These are phyloP conservation scores for Fusarium sp. DNA, from an alignment of 2,329 filamentous ascomycete species.

Conservation along the genomic window DNA sequence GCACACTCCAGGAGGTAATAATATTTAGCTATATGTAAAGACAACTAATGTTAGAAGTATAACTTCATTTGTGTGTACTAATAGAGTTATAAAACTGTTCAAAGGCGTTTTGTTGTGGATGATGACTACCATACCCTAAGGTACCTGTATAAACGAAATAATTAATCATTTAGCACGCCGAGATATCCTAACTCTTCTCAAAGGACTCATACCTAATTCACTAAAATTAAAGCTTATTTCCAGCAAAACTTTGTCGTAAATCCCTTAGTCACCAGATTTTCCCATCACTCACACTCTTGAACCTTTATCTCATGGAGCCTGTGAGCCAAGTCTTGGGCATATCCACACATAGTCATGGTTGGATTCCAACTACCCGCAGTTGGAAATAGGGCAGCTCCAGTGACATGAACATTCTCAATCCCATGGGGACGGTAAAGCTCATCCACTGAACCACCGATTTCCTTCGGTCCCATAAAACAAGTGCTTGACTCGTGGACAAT, in stretches of 20 bases:
- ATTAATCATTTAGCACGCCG: too few species aligned
- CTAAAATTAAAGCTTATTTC: too few species aligned
- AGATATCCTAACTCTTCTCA: too few species aligned
- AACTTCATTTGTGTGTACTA: too few species aligned
- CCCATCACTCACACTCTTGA: background rate
- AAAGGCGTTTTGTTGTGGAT: too few species aligned
- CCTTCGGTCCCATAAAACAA: background rate
- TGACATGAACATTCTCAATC: constrained; percentile 9
- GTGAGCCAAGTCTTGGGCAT: background rate
- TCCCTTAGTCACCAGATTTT: background rate
- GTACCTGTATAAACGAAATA: too few species aligned
- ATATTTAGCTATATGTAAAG: too few species aligned
- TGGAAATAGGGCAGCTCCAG: constrained; percentile 1
- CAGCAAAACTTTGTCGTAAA: background rate
- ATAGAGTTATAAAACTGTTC: too few species aligned
- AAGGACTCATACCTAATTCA: too few species aligned
- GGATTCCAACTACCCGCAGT: constrained; percentile 12
- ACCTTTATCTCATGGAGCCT: background rate
- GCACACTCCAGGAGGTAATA: too few species aligned
- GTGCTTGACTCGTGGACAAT: constrained; percentile 7
- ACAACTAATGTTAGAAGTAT: too few species aligned
- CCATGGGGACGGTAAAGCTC: constrained; percentile 5
- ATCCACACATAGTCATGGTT: constrained; percentile 8
- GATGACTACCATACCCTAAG: too few species aligned
- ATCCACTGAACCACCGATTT: background rate